Conservation (phyloP, 2,329 filamentous ascomycete species). For the Trichoderma afroharzianum region DNA sequence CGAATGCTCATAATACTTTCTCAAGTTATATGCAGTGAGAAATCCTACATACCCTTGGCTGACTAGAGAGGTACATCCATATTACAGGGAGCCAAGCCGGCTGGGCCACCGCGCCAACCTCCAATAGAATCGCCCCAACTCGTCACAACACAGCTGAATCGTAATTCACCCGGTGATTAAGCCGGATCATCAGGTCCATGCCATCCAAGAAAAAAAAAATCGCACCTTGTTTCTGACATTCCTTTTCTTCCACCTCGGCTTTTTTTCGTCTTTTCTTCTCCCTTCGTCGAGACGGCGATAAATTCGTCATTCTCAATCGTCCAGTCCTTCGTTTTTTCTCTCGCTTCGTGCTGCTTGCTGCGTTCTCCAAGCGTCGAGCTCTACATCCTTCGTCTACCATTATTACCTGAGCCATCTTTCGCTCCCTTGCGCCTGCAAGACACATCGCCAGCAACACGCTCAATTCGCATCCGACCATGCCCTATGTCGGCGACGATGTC, state of each 20-base stretch:
- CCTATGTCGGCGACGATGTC: slow-evolving; percentile 33
- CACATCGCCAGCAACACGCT: background rate
- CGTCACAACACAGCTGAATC: slow-evolving; percentile 12
- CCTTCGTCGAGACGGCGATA: background rate
- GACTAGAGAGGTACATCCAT: background rate
- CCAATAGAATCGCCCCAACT: slow-evolving; percentile 14
- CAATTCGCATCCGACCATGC: slow-evolving; percentile 28
- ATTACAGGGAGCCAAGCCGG: background rate
- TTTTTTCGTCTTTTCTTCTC: background rate
- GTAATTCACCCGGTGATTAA: slow-evolving; percentile 14
- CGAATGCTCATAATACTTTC: background rate
- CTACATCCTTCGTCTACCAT: background rate
- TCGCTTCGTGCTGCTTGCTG: background rate
- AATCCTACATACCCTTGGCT: background rate
- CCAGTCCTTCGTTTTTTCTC: background rate
- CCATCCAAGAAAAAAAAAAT: background rate
- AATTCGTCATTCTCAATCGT: background rate
- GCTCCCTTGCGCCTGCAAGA: background rate
- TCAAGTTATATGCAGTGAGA: background rate
- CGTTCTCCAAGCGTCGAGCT: background rate
- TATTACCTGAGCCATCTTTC: background rate
- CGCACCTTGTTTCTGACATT: background rate
- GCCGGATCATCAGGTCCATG: slow-evolving; percentile 5
- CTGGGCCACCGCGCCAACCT: background rate
- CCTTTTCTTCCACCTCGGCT: background rate